phyloP scores from a whole-genome alignment of 306 rosid genomes.

The Lupinus albus region DNA sequence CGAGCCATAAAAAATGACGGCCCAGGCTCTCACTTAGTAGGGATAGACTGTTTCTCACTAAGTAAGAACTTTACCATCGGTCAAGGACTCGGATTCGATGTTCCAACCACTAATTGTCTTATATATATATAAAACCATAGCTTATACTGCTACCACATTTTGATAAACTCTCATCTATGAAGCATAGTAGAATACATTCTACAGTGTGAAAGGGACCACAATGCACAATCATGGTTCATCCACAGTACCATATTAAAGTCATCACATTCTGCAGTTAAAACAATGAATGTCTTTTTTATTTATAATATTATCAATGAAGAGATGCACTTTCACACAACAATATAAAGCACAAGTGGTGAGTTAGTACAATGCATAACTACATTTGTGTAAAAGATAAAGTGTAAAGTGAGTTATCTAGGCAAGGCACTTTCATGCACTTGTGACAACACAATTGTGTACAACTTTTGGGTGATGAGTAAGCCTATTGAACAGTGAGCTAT shows the following conservation, averaged over 20 bases:
- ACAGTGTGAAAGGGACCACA: conserved; percentile 22
- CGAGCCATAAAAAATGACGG: too few relatives aligned
- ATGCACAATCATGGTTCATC: neutral
- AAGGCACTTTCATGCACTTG: neutral
- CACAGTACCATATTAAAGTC: too few relatives aligned
- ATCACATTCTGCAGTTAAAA: too few relatives aligned
- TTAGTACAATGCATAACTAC: neutral
- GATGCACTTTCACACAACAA: neutral
- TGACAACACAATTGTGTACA: neutral
- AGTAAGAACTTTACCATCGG: too few relatives aligned
- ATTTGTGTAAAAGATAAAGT: too few relatives aligned
- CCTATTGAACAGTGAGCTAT: neutral
- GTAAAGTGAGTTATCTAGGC: too few relatives aligned
- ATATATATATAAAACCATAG: neutral
- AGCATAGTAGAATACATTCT: neutral
- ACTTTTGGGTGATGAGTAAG: neutral
- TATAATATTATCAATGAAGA: neutral
- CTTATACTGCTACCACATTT: conserved; percentile 8
- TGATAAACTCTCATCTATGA: neutral
- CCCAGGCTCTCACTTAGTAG: too few relatives aligned
- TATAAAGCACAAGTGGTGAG: conserved; percentile 3
- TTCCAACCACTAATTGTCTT: conserved; percentile 7
- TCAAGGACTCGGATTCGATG: too few relatives aligned
- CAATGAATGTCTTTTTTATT: neutral
- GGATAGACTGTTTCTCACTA: too few relatives aligned